phyloP scores from a whole-genome alignment of 768 basidiomycete species.

The Leucosporidium yakuticum region DNA sequence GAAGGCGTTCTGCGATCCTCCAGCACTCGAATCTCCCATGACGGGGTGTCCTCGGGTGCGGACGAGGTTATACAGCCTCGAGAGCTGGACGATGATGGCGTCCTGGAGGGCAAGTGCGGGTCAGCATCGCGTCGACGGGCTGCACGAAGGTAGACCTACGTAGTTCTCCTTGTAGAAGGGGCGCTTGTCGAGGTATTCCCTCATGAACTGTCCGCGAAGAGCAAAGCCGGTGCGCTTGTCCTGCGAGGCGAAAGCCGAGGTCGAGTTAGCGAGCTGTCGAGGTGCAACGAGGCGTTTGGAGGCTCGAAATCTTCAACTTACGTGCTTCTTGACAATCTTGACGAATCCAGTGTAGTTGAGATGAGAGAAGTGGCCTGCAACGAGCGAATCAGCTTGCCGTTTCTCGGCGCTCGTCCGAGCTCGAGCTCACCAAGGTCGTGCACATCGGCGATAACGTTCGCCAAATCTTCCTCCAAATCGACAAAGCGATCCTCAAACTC shows the following conservation, averaged over 20 bases:
- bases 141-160: background rate
- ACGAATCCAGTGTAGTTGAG: conserved; percentile 98
- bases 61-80: conserved; percentile 88
- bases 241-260: background rate
- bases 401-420: background rate
- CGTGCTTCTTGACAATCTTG: conserved; percentile 99
- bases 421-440: conserved; percentile 41
- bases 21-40: conserved; percentile 86
- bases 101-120: conserved; percentile 46
- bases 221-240: conserved; percentile 87
- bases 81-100: conserved; percentile 88
- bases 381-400: conserved; percentile 50
- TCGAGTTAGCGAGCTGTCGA: background rate
- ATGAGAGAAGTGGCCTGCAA: conserved; percentile 75
- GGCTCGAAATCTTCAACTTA: conserved; percentile 39
- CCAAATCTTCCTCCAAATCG: conserved; percentile 85
- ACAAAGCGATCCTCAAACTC: conserved; percentile 77
- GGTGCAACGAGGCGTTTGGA: conserved; percentile 45
- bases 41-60: conserved; percentile 91
- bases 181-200: conserved; percentile 83
- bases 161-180: conserved; percentile 94
- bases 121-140: too few relatives aligned
- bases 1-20: conserved; percentile 92
- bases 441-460: conserved; percentile 74
- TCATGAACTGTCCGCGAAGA: conserved; percentile 80